Evolutionary conservation across 164 flowering plant genomes (phyloP), one percentile per base, ranked within the genome.

Genomic region (Stephania japonica): DNA sequence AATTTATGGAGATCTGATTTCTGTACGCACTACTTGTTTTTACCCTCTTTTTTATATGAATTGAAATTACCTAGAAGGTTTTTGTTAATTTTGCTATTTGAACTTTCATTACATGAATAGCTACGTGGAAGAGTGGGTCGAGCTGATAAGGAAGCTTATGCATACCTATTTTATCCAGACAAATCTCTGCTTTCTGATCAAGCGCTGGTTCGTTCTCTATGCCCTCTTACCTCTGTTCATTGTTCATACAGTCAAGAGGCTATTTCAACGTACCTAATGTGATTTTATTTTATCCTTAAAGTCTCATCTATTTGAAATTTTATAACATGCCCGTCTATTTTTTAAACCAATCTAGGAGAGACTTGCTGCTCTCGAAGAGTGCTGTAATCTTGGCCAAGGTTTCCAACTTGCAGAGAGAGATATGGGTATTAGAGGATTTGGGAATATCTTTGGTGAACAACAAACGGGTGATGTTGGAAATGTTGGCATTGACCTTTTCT

Each of bases 401-500:
- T 95, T 95, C 75, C 96, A 93, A 76, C 94, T 95, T 80, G 96
- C 99, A 18, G 97, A 94, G 84, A 89, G 87, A 85, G 99, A 94
- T 76, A 94, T 94, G 99, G 91, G 93, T 50, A 92, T 95, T 41
- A 88, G 98, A 83, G 99, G 99, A 63, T 95, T 95, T 84, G 99
- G 99, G 70, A 91, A 86, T 80, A 95, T 95, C 67, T 92, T 95
- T 83, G 99, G 99, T 68, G 99, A 92, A 82, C 96, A 95, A 80
- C 99, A 95, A 78, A 92, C 99, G 47, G 99, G 99, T 50, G 99
- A 95, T 83, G 88, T 95, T 67, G 99, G 97, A 71, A 91, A 95
- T 85, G 98, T 93, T 53, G 99, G 99, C 75, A 87, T 91, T 80
- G 99, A 94, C 85, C 93, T 94, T 67, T 94, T 94, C 88, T 94